Evolutionary conservation across 2,329 filamentous ascomycete genomes (phyloP).

Genomic region (Ceratocystis lukuohia): DNA sequence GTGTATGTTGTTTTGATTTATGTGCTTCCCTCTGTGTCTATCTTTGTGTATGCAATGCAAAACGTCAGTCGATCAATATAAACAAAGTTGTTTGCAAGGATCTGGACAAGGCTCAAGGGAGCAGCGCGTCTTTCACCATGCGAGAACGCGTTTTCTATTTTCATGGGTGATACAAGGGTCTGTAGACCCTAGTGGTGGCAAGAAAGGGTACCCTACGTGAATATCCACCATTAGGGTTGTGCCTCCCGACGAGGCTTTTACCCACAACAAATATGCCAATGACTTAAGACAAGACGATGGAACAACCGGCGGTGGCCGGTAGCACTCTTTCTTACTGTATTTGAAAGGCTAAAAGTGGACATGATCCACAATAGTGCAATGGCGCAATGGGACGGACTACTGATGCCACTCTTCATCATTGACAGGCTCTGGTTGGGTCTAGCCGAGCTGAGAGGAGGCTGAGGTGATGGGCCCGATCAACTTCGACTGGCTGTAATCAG

Average conservation of each 20-base stretch:
- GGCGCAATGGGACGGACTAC: constrained; percentile 12
- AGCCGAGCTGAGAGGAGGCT: not conserved
- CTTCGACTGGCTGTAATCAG: no score
- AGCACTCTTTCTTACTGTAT: not conserved
- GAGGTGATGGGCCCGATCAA: not conserved
- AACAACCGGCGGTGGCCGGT: not conserved
- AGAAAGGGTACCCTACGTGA: not conserved
- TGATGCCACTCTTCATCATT: constrained; percentile 9
- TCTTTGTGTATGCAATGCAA: not conserved
- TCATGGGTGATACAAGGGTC: not conserved
- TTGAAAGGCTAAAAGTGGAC: not conserved
- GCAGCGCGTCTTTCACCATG: not conserved
- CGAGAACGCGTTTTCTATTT: not conserved
- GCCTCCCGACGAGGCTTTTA: not conserved
- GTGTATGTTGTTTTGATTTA: not conserved
- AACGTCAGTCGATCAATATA: not conserved
- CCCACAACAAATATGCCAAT: not conserved
- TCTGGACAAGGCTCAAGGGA: not conserved
- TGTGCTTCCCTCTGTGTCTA: no score
- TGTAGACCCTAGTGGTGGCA: not conserved
- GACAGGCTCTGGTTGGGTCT: not conserved
- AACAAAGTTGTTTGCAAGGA: not conserved
- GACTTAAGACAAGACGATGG: not conserved
- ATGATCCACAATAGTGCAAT: constrained; percentile 13
- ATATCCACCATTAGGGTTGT: not conserved